Base-by-base conservation (phyloP, 2,329 filamentous ascomycete genomes). In the Coniochaeta ligniaria region DNA sequence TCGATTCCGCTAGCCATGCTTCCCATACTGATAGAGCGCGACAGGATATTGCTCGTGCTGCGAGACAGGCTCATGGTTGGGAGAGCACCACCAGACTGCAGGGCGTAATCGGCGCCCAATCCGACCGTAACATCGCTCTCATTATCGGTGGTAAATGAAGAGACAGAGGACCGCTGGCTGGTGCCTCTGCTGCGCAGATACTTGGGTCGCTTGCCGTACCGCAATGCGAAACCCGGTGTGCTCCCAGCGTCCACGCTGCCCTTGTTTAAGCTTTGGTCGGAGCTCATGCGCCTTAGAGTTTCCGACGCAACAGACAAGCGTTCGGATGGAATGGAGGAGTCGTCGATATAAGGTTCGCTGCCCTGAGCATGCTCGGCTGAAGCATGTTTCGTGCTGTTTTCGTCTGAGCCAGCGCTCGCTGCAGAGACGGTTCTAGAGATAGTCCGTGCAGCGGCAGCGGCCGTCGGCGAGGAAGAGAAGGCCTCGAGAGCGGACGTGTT, bases 1-100 rank as follows among this genome's bases (percentile, higher is more conserved):
- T 87, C 83, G 55, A 82, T 76, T 0, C 89, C 91, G 6, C 92
- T 96, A 2, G 87, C 89, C 76, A 96, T 92, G 72, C 94, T 97
- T 24, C 92, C 92, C 62, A 97, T 82, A 74, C 93, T 97, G 63
- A 93, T 88, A 12, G 92, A 84, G 26, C 94, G 83, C 22, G 88
- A 87, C 60, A 96, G 78, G 2, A 77, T 75, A 62, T 83, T 80
- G 70, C 81, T 84, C 26, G 77, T 70, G 60, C 75, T 79, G 41
- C 80, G 79, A 28, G 80, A 77, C 65, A 79, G 74, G 9, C 78
- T 82, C 62, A 76, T 69, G 1, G 79, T 78, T 1, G 91, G 86
- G 5, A 85, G 78, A 14, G 91, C 89, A 28, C 92, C 91, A 20
- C 91, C 92, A 2, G 91, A 90, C 68, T 96, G 91, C 38, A 96